Evolutionary conservation across 768 basidiomycete genomes (phyloP).

Genomic region (Fomitopsis serialis): DNA sequence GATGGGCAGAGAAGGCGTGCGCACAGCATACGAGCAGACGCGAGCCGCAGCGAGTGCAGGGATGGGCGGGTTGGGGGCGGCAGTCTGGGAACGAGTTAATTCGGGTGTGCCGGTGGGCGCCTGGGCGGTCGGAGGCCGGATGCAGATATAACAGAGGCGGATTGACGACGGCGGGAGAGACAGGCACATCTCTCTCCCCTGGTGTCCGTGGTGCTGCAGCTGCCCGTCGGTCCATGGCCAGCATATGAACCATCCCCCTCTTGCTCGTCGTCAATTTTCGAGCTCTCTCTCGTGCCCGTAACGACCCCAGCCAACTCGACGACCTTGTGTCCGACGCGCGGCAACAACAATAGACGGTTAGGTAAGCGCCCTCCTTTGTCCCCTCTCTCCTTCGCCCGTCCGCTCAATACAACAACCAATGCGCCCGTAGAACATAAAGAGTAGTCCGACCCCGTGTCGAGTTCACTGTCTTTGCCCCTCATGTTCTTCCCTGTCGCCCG

Average conservation of each 20-base stretch:
- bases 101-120: neutral
- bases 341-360: slow-evolving; percentile 2
- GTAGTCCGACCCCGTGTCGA: neutral
- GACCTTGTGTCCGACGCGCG: neutral
- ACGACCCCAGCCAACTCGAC: neutral
- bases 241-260: neutral
- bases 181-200: neutral
- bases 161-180: neutral
- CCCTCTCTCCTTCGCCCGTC: neutral
- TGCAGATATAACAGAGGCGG: neutral
- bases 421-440: slow-evolving; percentile 1
- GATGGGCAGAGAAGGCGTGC: neutral
- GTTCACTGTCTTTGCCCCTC: slow-evolving; percentile 25
- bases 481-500: slow-evolving; percentile 71
- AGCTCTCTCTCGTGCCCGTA: neutral
- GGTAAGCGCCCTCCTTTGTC: slow-evolving; percentile 5
- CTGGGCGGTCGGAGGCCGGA: neutral
- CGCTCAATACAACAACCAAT: neutral
- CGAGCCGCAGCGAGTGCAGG: neutral
- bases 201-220: neutral
- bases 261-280: neutral
- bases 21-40: neutral
- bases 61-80: neutral
- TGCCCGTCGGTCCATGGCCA: neutral
- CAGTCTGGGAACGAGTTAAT: neutral